Evolutionary conservation across 2,329 filamentous ascomycete genomes (phyloP), one percentile per base, ranked within the genome.

Genomic region (Septoria linicola): DNA sequence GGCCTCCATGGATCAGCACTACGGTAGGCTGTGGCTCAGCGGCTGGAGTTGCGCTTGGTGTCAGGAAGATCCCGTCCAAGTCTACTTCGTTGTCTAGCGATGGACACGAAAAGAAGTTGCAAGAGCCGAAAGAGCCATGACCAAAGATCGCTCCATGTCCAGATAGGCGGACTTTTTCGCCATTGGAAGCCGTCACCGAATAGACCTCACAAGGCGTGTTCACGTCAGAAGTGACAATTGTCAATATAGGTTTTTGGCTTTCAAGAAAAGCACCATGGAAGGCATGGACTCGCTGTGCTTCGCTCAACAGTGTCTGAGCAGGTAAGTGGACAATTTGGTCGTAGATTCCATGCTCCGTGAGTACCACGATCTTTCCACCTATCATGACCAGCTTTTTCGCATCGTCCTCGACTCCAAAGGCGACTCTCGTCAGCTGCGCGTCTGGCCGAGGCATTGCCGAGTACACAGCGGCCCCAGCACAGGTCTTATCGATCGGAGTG

Each of bases 1-100:
- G 70, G 1, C 70, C 70, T 36, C 70, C 70, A 48, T 73, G 71
- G 21, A 69, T 62, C 30, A 66, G 49, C 23, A 73, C 67, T 14
- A 68, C 41, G 16, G 70, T 71, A 5, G 68, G 66, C 8, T 63
- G 57, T 13, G 65, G 62, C 16, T 56, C 48, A 7, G 42, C 30
- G 1, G 61, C 54, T 7, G 35, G 42, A 6, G 40, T 23, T 4
- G 36, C 5, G 4, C 40, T 8, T 7, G 67, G 68, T 10, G 58
- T 58, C 32, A 67, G 43, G 46, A 62, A 65, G 16, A 68, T 30
- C 17, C 59, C 62, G 30, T 70, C 63, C 1, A 70, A 61, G 17
- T 60, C 45, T 3, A 61, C 61, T 25, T 63, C 57, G 3, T 59
- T 58, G 47, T 72, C 69, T 20, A 49, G 17, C 4, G 68, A 64